Evolutionary conservation across 345 rosid genomes (phyloP).

Genomic region (Corymbia maculata): DNA sequence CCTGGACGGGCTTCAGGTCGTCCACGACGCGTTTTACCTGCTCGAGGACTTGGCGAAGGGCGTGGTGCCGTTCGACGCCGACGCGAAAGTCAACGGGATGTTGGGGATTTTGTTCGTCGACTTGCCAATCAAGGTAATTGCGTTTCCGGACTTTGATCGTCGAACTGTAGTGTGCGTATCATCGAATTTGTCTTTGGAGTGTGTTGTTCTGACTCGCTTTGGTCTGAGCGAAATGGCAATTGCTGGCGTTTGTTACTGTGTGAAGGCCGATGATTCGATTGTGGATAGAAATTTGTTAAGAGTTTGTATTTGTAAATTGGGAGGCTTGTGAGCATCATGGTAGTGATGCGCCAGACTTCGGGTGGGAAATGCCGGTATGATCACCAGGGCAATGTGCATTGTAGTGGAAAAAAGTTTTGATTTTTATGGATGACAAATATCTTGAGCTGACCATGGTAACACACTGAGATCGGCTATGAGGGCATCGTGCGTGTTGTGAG

Average conservation of each 20-base stretch:
- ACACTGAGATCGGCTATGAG: background rate
- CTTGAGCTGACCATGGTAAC: background rate
- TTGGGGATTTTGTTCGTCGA: conserved; percentile 49
- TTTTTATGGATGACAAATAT: background rate
- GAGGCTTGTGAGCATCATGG: background rate
- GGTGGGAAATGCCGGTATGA: background rate
- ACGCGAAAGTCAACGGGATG: conserved; percentile 41
- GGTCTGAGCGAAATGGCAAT: background rate
- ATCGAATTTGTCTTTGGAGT: background rate
- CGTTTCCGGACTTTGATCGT: background rate
- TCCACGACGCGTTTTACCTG: conserved; percentile 68
- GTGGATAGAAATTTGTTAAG: background rate
- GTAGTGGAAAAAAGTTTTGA: background rate
- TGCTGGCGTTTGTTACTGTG: background rate
- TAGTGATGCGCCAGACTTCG: background rate
- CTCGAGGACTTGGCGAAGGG: conserved; percentile 64
- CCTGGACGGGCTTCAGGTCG: conserved; percentile 57
- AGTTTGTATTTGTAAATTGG: background rate
- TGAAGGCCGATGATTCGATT: background rate
- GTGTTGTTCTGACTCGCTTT: background rate
- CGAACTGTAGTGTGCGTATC: background rate
- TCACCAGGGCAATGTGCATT: background rate
- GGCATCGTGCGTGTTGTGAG: background rate
- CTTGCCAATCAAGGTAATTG: conserved; percentile 56
- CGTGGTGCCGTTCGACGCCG: conserved; percentile 57